Evolutionary conservation across 2,329 filamentous ascomycete genomes (phyloP).

Genomic region (Penicillium sp.): DNA sequence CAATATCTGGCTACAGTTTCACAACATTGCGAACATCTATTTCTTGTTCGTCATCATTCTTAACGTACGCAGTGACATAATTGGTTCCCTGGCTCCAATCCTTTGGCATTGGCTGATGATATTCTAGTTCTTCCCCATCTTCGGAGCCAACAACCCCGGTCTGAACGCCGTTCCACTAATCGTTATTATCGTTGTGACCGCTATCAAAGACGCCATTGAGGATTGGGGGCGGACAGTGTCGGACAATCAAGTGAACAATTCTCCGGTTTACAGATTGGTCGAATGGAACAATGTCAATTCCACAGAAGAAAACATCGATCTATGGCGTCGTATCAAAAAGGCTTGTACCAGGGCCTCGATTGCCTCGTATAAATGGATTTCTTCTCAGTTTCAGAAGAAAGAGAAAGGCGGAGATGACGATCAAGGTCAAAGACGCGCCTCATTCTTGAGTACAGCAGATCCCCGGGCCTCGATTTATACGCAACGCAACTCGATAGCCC

Average conservation of each 20-base stretch:
- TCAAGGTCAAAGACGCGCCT: conserved; percentile 54
- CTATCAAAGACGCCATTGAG: conserved; percentile 89
- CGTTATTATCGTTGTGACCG: conserved; percentile 78
- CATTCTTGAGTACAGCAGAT: conserved; percentile 53
- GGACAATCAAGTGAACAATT: conserved; percentile 92
- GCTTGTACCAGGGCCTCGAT: conserved; percentile 58
- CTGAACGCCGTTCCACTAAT: conserved; percentile 86
- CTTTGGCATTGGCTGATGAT: conserved; percentile 17
- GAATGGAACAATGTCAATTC: conserved; percentile 93
- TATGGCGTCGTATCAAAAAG: conserved; percentile 88
- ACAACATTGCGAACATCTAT: conserved; percentile 97
- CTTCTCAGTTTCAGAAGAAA: conserved; percentile 42
- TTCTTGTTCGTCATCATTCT: conserved; percentile 95
- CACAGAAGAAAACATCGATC: conserved; percentile 70
- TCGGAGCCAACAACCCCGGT: conserved; percentile 82
- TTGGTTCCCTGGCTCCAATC: background rate
- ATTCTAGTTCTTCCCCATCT: conserved; percentile 81
- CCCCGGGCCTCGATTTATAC: conserved; percentile 51
- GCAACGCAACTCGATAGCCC: conserved; percentile 37
- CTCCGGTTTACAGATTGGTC: conserved; percentile 77
- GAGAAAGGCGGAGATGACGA: conserved; percentile 25
- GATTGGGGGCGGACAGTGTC: conserved; percentile 86
- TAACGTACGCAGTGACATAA: conserved; percentile 55
- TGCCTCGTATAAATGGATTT: conserved; percentile 48
- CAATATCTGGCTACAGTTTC: conserved; percentile 95